Evolutionary conservation across 495 filamentous ascomycete species (phyloP).

Genomic region (Penicillium canescens): DNA sequence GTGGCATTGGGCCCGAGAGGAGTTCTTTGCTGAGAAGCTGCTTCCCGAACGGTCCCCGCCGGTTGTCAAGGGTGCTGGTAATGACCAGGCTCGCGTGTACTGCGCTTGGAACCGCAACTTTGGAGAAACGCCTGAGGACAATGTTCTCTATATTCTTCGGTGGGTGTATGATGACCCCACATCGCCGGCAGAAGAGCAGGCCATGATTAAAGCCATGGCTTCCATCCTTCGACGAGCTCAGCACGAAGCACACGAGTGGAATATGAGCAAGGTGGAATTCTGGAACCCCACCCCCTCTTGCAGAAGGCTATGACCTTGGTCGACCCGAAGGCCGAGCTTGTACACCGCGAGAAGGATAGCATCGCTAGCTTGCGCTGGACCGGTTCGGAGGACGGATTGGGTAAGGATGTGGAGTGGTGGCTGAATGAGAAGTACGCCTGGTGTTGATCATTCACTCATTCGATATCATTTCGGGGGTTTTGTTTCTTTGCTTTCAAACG

Average conservation of each 20-base stretch:
- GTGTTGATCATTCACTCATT: slow-evolving; percentile 58
- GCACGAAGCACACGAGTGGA: slow-evolving; percentile 55
- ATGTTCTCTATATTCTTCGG: slow-evolving; percentile 76
- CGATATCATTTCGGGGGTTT: slow-evolving; percentile 5
- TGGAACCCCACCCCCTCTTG: slow-evolving; percentile 64
- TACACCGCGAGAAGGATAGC: slow-evolving; percentile 62
- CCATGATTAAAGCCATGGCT: slow-evolving; percentile 44
- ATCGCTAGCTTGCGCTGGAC: slow-evolving; percentile 68
- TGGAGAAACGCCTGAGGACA: slow-evolving; percentile 53
- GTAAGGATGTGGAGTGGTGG: slow-evolving; percentile 73
- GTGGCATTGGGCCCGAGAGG: slow-evolving; percentile 88
- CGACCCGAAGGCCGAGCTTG: slow-evolving; percentile 44
- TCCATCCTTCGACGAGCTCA: slow-evolving; percentile 55
- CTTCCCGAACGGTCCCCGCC: slow-evolving; percentile 43
- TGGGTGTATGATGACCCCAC: slow-evolving; percentile 65
- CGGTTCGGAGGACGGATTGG: slow-evolving; percentile 46
- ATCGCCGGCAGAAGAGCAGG: slow-evolving; percentile 38
- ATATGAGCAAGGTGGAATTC: slow-evolving; percentile 58
- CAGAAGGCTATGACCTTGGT: slow-evolving; percentile 60
- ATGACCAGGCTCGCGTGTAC: slow-evolving; percentile 60
- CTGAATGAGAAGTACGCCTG: slow-evolving; percentile 93
- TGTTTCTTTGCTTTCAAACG: slow-evolving; percentile 4
- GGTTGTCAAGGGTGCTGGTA: slow-evolving; percentile 66
- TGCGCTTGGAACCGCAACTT: slow-evolving; percentile 81
- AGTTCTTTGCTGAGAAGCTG: slow-evolving; percentile 68